Evolutionary conservation across 2,329 filamentous ascomycete genomes (phyloP).

Genomic region (Aaosphaeria arxii): DNA sequence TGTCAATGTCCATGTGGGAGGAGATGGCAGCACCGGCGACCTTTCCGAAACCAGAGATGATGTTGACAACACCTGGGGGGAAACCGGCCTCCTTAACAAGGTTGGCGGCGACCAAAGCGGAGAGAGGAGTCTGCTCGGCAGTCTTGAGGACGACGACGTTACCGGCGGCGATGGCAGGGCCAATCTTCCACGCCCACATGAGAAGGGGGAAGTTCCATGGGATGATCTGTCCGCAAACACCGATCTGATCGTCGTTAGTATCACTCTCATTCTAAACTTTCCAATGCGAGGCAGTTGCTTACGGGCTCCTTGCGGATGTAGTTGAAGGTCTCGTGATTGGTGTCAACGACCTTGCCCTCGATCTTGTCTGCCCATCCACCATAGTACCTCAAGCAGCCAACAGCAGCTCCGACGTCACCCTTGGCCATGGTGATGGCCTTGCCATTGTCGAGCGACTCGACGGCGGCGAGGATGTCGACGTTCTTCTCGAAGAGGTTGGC

Average conservation of each 20-base stretch:
- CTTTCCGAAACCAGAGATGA: slow-evolving; percentile 75
- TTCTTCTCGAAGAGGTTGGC: slow-evolving; percentile 80
- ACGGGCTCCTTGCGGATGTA: slow-evolving; percentile 78
- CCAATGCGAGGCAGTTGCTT: slow-evolving; percentile 14
- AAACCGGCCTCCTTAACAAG: slow-evolving; percentile 75
- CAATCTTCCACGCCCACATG: slow-evolving; percentile 83
- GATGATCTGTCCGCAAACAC: slow-evolving; percentile 84
- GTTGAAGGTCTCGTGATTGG: slow-evolving; percentile 73
- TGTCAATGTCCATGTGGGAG: slow-evolving; percentile 76
- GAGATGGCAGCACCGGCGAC: slow-evolving; percentile 73
- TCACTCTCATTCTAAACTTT: not conserved
- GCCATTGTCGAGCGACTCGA: slow-evolving; percentile 87
- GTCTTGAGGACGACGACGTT: slow-evolving; percentile 73
- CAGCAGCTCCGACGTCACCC: slow-evolving; percentile 67
- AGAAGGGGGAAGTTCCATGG: slow-evolving; percentile 85
- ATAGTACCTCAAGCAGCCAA: slow-evolving; percentile 77
- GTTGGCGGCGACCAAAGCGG: slow-evolving; percentile 62
- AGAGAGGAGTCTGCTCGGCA: slow-evolving; percentile 73
- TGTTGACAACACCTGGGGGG: slow-evolving; percentile 73
- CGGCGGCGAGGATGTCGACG: slow-evolving; percentile 68
- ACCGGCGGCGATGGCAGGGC: slow-evolving; percentile 68
- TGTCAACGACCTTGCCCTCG: slow-evolving; percentile 81
- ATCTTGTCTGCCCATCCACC: slow-evolving; percentile 93
- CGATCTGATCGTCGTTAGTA: slow-evolving; percentile 49
- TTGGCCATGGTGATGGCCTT: slow-evolving; percentile 76